These are phyloP conservation scores for Catharanthus roseus DNA, from an alignment of 257 asterid genomes.

Conservation along the genomic window DNA sequence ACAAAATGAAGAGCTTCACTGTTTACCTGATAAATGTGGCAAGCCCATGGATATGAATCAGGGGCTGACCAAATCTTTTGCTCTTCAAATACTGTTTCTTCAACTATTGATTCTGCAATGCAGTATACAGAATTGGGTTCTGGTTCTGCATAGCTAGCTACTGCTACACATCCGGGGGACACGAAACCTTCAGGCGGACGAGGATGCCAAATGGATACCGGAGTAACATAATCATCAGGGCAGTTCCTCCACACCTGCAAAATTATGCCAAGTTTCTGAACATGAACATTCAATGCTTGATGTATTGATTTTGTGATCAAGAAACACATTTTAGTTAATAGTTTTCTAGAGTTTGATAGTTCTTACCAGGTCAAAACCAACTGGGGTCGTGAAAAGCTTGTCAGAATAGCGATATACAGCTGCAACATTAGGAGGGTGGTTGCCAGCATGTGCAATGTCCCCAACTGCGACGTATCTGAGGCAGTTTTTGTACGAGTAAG, in stretches of 20 bases:
- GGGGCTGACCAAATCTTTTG: conserved; percentile 90
- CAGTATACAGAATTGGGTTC: conserved; percentile 60
- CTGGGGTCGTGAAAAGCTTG: conserved; percentile 50
- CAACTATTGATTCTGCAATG: conserved; percentile 57
- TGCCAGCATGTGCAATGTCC: conserved; percentile 75
- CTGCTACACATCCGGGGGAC: conserved; percentile 77
- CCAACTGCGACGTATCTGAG: conserved; percentile 81
- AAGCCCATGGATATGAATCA: conserved; percentile 89
- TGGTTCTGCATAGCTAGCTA: conserved; percentile 62
- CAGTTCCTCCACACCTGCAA: conserved; percentile 93
- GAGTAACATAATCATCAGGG: conserved; percentile 58
- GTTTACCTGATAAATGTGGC: conserved; percentile 67
- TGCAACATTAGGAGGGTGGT: conserved; percentile 88
- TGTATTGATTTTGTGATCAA: too few relatives aligned
- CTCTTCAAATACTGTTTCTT: conserved; percentile 74
- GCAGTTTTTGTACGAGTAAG: background rate
- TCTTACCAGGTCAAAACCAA: conserved; percentile 91
- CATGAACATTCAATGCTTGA: background rate
- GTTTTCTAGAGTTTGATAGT: background rate
- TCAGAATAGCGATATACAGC: conserved; percentile 60
- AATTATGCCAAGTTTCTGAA: background rate
- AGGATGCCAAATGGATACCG: conserved; percentile 89
- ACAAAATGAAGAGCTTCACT: conserved; percentile 92
- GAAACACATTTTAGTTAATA: too few relatives aligned
- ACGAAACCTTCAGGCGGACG: conserved; percentile 90